Conservation (phyloP, 2,329 filamentous ascomycete genomes). For the Cladophialophora carrionii region DNA sequence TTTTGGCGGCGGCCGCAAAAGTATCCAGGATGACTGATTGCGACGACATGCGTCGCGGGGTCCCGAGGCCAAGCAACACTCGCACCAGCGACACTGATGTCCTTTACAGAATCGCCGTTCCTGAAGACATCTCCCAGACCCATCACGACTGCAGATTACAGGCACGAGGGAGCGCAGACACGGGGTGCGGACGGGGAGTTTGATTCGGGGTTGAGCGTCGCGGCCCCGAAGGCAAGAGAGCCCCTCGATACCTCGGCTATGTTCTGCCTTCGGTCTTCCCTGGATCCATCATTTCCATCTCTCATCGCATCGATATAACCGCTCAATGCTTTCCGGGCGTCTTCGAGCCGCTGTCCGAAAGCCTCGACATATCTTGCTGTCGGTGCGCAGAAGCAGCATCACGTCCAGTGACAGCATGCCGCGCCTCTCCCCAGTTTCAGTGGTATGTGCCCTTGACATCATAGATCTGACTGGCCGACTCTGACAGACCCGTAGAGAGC, state of each 20-base stretch:
- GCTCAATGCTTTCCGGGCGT: conserved; percentile 21
- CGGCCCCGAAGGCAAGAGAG: background rate
- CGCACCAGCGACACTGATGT: background rate
- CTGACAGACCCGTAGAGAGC: conserved; percentile 47
- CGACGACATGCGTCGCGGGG: background rate
- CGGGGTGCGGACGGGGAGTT: background rate
- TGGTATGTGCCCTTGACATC: conserved; percentile 24
- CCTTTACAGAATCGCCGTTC: background rate
- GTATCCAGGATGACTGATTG: conserved; percentile 37
- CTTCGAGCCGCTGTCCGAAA: conserved; percentile 9
- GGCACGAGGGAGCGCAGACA: background rate
- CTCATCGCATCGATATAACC: background rate
- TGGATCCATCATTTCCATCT: background rate
- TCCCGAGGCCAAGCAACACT: background rate
- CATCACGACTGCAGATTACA: background rate
- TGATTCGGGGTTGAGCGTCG: background rate
- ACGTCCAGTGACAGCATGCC: conserved; percentile 32
- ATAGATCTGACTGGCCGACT: background rate
- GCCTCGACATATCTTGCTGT: conserved; percentile 1
- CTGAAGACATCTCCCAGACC: background rate
- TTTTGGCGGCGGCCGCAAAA: conserved; percentile 33
- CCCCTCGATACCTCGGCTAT: conserved; percentile 12
- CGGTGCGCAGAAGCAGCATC: conserved; percentile 16
- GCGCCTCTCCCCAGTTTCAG: conserved; percentile 31
- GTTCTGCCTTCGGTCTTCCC: background rate